Conservation (phyloP, 1,284 basidiomycete species). For the Trichosporon sp. region DNA sequence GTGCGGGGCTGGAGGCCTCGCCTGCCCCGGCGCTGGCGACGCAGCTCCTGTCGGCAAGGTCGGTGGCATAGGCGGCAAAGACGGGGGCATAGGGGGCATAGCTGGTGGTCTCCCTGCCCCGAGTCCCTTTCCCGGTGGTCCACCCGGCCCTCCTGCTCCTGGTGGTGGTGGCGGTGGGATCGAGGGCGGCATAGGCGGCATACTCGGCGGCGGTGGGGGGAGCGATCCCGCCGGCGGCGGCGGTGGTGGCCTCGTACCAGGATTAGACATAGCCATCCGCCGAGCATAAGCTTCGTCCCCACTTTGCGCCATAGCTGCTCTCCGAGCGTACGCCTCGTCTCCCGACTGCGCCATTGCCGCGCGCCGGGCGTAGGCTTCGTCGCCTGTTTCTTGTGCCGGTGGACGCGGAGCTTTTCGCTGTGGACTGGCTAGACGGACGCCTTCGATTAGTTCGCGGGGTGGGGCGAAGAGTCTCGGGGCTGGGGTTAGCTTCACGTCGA, state of each 20-base stretch:
- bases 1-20: conserved; percentile 14
- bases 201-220: conserved; percentile 1
- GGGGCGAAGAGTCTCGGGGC: conserved; percentile 45
- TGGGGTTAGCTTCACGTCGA: conserved; percentile 10
- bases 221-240: conserved; percentile 18
- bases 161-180: too few species aligned
- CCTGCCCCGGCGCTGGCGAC: conserved; percentile 1
- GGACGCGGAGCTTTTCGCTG: not conserved
- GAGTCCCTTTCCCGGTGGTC: too few species aligned
- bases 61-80: conserved; percentile 1
- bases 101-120: not conserved
- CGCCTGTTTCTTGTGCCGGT: conserved; percentile 17
- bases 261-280: conserved; percentile 25
- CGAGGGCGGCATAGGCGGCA: not conserved
- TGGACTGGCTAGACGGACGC: not conserved
- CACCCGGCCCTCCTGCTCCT: too few species aligned
- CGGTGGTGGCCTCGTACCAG: too few species aligned
- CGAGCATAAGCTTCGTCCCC: conserved; percentile 43
- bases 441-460: conserved; percentile 26
- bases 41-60: too few species aligned
- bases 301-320: conserved; percentile 10
- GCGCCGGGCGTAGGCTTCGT: conserved; percentile 43
- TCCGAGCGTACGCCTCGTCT: conserved; percentile 26
- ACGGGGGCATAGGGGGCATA: conserved; percentile 7
- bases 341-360: conserved; percentile 22